Percentiles rank a stretch among this genome's conserved stretches.
These are phyloP conservation scores for Coniella lustricola DNA, from an alignment of 2,329 filamentous ascomycete species.

Conservation along the genomic window DNA sequence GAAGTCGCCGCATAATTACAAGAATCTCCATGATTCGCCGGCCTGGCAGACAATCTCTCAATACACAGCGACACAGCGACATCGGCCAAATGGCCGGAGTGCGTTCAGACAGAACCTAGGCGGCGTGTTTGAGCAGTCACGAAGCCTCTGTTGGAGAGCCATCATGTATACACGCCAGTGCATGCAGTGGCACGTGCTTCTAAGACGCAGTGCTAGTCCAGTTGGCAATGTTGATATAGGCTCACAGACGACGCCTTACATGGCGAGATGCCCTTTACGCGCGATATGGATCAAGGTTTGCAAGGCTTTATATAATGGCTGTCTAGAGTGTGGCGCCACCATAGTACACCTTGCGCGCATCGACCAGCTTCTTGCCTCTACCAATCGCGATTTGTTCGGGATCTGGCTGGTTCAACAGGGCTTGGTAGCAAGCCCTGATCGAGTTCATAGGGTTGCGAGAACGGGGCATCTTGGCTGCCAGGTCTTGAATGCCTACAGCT, in stretches of 20 bases:
- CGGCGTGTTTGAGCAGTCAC: no score
- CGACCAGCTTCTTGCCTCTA: conserved; percentile 88
- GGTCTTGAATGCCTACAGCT: conserved; percentile 76
- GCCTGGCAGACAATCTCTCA: no score
- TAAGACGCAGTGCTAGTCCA: no score
- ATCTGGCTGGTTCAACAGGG: conserved; percentile 73
- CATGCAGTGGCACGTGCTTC: no score
- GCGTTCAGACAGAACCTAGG: no score
- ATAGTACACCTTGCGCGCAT: conserved; percentile 96
- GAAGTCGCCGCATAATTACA: no score
- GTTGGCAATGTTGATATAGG: not conserved
- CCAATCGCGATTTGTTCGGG: conserved; percentile 87
- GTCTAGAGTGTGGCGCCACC: conserved; percentile 62
- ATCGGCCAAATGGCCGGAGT: no score
- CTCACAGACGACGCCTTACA: not conserved
- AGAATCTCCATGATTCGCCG: no score
- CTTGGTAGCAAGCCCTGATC: conserved; percentile 83
- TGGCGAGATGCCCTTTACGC: no score
- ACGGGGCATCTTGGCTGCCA: conserved; percentile 74
- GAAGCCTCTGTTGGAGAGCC: no score
- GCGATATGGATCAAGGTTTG: conserved; percentile 2
- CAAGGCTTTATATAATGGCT: conserved; percentile 17
- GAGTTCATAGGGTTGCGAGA: conserved; percentile 97
- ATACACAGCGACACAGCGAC: no score
- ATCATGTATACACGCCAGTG: no score